Evolutionary conservation across 768 basidiomycete species (phyloP).

Genomic region (Agaricus sinodeliciosus): DNA sequence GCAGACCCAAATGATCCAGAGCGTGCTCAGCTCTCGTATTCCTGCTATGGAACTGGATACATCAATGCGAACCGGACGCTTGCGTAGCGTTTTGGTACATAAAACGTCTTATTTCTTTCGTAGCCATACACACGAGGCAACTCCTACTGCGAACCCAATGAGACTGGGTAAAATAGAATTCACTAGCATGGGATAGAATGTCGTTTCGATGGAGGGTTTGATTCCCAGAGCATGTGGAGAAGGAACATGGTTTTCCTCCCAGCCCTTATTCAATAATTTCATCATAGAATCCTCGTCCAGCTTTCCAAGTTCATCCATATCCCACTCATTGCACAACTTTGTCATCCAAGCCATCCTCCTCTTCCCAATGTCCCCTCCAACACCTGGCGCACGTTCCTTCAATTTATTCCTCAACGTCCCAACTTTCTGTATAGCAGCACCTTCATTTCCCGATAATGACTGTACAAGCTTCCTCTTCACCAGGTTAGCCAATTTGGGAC

Average conservation of each 20-base stretch:
- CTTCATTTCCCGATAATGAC: conserved; percentile 65
- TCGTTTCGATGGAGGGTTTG: background rate
- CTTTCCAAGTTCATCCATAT: conserved; percentile 68
- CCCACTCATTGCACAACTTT: conserved; percentile 79
- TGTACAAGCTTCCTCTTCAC: conserved; percentile 64
- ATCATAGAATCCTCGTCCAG: conserved; percentile 63
- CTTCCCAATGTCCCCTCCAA: conserved; percentile 71
- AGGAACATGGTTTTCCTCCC: conserved; percentile 60
- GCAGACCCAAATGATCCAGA: conserved; percentile 46
- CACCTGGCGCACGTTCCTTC: conserved; percentile 75
- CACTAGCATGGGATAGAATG: no score
- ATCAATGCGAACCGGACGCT: conserved; percentile 80
- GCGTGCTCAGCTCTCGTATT: conserved; percentile 64
- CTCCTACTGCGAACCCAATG: conserved; percentile 2
- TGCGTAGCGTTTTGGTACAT: conserved; percentile 32
- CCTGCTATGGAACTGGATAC: conserved; percentile 91
- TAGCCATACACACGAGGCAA: background rate
- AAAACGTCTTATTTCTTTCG: background rate
- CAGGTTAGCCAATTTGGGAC: conserved; percentile 85
- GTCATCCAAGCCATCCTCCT: conserved; percentile 93
- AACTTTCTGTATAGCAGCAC: conserved; percentile 72
- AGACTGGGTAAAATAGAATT: conserved; percentile 3
- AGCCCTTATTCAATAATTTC: conserved; percentile 74
- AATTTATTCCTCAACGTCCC: conserved; percentile 68
- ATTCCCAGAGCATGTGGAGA: conserved; percentile 5